Percentiles rank a stretch among this genome's conserved stretches.
Conservation (phyloP, 2,329 filamentous ascomycete genomes). For the Davidsoniella australis region DNA sequence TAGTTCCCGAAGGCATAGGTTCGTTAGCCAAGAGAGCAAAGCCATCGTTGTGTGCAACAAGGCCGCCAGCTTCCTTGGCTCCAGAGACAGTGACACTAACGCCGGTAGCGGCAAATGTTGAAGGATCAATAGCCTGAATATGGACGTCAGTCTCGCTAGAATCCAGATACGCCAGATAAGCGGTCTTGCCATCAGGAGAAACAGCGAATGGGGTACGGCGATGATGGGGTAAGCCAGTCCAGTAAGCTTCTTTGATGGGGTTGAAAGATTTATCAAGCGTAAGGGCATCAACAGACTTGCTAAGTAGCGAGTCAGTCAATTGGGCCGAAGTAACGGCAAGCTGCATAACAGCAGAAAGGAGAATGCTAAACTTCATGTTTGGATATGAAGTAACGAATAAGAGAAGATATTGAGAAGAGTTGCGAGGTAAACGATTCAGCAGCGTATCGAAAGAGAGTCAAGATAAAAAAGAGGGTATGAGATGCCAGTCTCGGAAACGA, state of each 20-base stretch:
- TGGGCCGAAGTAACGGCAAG: constrained; percentile 1
- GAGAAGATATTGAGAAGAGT: neutral
- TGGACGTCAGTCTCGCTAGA: constrained; percentile 36
- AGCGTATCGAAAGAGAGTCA: neutral
- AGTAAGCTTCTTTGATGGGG: constrained; percentile 42
- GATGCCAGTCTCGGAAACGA: constrained; percentile 5
- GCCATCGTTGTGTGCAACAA: constrained; percentile 46
- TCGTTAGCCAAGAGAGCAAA: constrained; percentile 47
- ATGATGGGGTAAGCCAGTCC: constrained; percentile 43
- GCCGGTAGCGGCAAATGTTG: constrained; percentile 36
- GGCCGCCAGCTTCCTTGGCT: constrained; percentile 41
- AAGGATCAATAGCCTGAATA: constrained; percentile 37
- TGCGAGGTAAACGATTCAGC: neutral
- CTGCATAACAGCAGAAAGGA: constrained; percentile 1
- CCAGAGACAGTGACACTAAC: constrained; percentile 32
- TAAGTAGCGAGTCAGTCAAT: constrained; percentile 15
- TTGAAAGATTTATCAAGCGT: constrained; percentile 35
- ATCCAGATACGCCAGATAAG: constrained; percentile 44
- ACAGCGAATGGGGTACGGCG: constrained; percentile 45
- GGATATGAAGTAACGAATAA: neutral
- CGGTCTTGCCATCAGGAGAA: constrained; percentile 40
- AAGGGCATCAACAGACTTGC: constrained; percentile 24
- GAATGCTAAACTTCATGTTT: neutral
- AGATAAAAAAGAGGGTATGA: constrained; percentile 4
- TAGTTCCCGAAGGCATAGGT: constrained; percentile 30